Percentiles rank a stretch among this genome's conserved stretches.
phyloP scores from a whole-genome alignment of 805 yeast genomes.

The Saccharomycopsis javanensis region DNA sequence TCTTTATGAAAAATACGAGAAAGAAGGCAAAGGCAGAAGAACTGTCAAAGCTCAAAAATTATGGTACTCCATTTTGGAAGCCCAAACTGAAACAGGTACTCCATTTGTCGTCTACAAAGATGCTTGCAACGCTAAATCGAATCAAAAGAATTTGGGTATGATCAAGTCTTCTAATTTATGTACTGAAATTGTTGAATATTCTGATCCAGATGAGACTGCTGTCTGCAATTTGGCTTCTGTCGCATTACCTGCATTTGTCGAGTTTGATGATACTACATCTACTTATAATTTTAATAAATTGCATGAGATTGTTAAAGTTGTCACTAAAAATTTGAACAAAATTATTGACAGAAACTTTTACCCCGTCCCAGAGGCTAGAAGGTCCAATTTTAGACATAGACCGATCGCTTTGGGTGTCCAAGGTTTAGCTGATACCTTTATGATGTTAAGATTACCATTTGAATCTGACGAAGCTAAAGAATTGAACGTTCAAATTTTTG shows the following conservation, averaged over 20 bases:
- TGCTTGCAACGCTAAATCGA: constrained; percentile 76
- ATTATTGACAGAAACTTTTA: constrained; percentile 80
- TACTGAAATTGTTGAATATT: constrained; percentile 88
- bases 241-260: constrained; percentile 74
- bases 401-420: constrained; percentile 98
- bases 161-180: constrained; percentile 92
- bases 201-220: constrained; percentile 86
- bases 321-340: constrained; percentile 68
- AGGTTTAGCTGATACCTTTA: constrained; percentile 86
- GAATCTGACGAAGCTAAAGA: constrained; percentile 71
- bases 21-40: constrained; percentile 51
- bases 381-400: constrained; percentile 72
- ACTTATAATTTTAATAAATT: constrained; percentile 64
- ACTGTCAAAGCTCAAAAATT: constrained; percentile 78
- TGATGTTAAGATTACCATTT: constrained; percentile 73
- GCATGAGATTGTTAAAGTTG: constrained; percentile 68
- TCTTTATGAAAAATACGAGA: constrained; percentile 65
- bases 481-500: constrained; percentile 79
- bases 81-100: constrained; percentile 94
- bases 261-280: constrained; percentile 33
- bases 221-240: constrained; percentile 92
- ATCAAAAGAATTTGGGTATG: constrained; percentile 85
- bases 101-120: constrained; percentile 94
- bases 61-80: constrained; percentile 81
- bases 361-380: constrained; percentile 69